Evolutionary conservation across 2,329 filamentous ascomycete genomes (phyloP).

Genomic region (Alternaria postmessia): DNA sequence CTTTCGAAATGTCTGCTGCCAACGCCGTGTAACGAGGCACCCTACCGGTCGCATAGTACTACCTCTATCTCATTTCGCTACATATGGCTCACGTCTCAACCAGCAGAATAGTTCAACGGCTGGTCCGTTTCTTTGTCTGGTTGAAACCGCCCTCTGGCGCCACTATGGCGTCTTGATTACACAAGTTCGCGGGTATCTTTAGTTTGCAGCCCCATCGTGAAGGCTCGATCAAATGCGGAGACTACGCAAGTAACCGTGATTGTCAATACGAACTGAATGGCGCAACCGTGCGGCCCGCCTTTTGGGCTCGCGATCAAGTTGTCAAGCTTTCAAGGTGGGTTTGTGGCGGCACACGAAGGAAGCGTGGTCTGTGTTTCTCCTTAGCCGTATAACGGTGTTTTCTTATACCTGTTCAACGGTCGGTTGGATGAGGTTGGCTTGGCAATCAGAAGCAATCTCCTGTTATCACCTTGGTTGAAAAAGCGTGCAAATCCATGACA

Average conservation of each 20-base stretch:
- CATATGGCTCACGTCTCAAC: conserved; percentile 13
- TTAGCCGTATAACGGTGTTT: conserved; percentile 1
- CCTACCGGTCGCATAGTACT: conserved; percentile 24
- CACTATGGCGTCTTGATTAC: conserved; percentile 8
- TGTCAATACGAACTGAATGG: conserved; percentile 16
- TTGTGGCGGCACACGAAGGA: conserved; percentile 9
- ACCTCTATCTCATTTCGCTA: conserved; percentile 14
- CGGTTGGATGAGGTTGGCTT: conserved; percentile 1
- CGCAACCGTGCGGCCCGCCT: conserved; percentile 18
- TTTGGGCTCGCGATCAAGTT: conserved; percentile 3
- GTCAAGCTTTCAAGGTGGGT: conserved; percentile 12
- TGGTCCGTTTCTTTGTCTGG: conserved; percentile 1
- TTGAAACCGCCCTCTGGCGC: conserved; percentile 20
- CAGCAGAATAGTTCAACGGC: neutral
- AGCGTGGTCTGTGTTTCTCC: conserved; percentile 2
- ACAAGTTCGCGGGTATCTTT: neutral
- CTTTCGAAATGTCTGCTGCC: conserved; percentile 31
- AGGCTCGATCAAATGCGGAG: neutral
- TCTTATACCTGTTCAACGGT: neutral
- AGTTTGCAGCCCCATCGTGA: neutral
- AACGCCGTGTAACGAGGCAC: conserved; percentile 38
- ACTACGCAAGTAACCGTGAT: conserved; percentile 15
- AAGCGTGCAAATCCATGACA: neutral
- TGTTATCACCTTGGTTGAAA: neutral
- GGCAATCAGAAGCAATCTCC: neutral